Evolutionary conservation across 2,329 filamentous ascomycete species (phyloP).

Genomic region (Lasiodiplodia sp.): DNA sequence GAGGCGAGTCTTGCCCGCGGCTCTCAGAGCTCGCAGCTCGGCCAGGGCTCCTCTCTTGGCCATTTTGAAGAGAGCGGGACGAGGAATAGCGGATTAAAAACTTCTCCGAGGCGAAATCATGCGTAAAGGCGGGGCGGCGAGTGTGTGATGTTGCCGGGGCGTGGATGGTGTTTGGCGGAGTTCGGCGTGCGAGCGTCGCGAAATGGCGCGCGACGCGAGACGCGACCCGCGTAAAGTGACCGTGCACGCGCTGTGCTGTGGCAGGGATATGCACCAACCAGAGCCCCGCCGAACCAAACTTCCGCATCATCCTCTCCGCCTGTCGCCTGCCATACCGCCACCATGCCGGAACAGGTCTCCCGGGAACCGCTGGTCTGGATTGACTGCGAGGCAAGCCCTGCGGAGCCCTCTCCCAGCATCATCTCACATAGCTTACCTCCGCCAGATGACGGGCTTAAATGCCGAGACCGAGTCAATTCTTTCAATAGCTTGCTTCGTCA

Average conservation of each 20-base stretch:
- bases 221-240: constrained; percentile 5
- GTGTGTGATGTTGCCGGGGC: background rate
- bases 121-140: background rate
- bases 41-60: constrained; percentile 56
- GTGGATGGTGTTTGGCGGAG: constrained; percentile 9
- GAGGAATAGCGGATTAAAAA: background rate
- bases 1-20: constrained; percentile 89
- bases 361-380: constrained; percentile 83
- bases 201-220: constrained; percentile 16
- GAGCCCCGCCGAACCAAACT: background rate
- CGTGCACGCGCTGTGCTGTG: background rate
- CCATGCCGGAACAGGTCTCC: constrained; percentile 57
- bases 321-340: background rate
- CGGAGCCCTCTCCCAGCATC: background rate
- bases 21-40: constrained; percentile 82
- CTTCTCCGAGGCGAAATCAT: background rate
- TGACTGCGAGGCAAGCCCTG: constrained; percentile 68
- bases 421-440: constrained; percentile 4
- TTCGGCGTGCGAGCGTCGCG: constrained; percentile 6
- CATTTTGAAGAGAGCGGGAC: constrained; percentile 36
- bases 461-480: constrained; percentile 82
- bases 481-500: constrained; percentile 92
- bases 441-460: constrained; percentile 89
- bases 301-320: background rate
- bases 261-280: constrained; percentile 25